Evolutionary conservation across 306 rosid genomes (phyloP), one percentile per base, ranked within the genome.

Genomic region (Luffa acutangula): DNA sequence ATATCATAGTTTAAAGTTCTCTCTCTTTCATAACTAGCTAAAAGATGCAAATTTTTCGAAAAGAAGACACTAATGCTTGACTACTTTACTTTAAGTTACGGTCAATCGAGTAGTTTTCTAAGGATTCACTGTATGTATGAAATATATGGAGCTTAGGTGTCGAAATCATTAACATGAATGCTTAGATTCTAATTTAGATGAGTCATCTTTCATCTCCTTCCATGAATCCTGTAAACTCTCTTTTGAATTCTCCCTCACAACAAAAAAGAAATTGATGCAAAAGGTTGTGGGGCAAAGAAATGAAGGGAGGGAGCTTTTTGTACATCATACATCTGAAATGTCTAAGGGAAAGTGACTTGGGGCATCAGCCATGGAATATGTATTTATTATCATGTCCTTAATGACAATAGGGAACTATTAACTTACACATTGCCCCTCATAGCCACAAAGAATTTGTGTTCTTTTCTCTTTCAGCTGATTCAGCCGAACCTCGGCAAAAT

Each of bases 371-470:
- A 59, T 39, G 80, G 80, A 39, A 53, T 73, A 53, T 79, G 82
- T 48, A 85, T 87, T 90, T 88, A 85, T 63, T 63, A 63, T 89
- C 82, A 87, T 78, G 86, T 81, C 48, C 41, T 74, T 92, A 89
- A 87, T 89, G 96, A 83, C 79, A 84, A 87, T 90, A 85, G 83
- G 84, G 75, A 88, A 83, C 86, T 87, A 82, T 78, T 83, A 75
- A 88, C 92, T 88, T 86, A 84, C 85, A 88, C 48, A 49, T 76
- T 49, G 89, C 85, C 92, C 87, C 82, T 88, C 84, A 92, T 91
- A 89, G 94, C 93, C 84, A 86, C 90, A 91, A 94, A 89, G 89
- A 94, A 94, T 88, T 46, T 83, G 85, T 82, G 56, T 82, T 82
- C 79, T 74, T 79, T 21, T 82, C 82, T 71, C 79, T 77, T 85